Conservation (phyloP, 2,329 filamentous ascomycete species). For the Camillea tinctor region DNA sequence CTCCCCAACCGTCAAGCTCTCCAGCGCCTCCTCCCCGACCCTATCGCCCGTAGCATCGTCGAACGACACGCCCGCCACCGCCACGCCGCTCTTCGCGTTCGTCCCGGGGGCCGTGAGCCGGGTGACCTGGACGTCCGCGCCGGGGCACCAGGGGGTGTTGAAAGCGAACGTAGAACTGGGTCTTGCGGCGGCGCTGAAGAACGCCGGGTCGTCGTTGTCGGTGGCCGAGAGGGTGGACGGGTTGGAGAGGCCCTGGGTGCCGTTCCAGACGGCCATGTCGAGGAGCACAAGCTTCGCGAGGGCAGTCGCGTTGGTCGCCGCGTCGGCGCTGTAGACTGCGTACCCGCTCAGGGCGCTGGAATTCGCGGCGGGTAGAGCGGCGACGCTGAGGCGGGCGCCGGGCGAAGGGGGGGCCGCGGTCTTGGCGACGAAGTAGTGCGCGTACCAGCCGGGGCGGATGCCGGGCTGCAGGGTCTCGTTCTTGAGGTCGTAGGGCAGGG, state of each 20-base stretch:
- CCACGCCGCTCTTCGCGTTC: slow-evolving; percentile 35
- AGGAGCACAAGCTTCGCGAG: slow-evolving; percentile 35
- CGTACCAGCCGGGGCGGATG: slow-evolving; percentile 34
- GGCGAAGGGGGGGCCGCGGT: too few species aligned
- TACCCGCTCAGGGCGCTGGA: slow-evolving; percentile 35
- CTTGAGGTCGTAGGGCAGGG: slow-evolving; percentile 28
- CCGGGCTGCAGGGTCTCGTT: slow-evolving; percentile 31
- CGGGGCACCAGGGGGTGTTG: slow-evolving; percentile 31
- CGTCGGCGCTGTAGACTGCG: slow-evolving; percentile 26
- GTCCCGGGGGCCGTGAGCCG: slow-evolving; percentile 34
- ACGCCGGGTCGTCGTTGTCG: slow-evolving; percentile 25
- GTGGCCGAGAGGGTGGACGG: slow-evolving; percentile 33
- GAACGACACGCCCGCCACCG: slow-evolving; percentile 33
- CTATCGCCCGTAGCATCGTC: slow-evolving; percentile 27
- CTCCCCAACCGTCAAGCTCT: slow-evolving; percentile 27
- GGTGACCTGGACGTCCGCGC: slow-evolving; percentile 21
- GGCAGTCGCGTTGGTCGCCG: background rate
- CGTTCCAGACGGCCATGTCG: slow-evolving; percentile 38
- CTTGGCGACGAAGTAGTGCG: slow-evolving; percentile 35
- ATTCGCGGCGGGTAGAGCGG: slow-evolving; percentile 34
- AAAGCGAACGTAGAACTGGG: slow-evolving; percentile 27
- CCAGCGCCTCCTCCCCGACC: slow-evolving; percentile 18
- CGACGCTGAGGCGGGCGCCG: slow-evolving; percentile 16
- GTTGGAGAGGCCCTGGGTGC: slow-evolving; percentile 34
- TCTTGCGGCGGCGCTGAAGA: slow-evolving; percentile 30